phyloP scores from a whole-genome alignment of 495 filamentous ascomycete species.

The Hypoxylon intermedium region DNA sequence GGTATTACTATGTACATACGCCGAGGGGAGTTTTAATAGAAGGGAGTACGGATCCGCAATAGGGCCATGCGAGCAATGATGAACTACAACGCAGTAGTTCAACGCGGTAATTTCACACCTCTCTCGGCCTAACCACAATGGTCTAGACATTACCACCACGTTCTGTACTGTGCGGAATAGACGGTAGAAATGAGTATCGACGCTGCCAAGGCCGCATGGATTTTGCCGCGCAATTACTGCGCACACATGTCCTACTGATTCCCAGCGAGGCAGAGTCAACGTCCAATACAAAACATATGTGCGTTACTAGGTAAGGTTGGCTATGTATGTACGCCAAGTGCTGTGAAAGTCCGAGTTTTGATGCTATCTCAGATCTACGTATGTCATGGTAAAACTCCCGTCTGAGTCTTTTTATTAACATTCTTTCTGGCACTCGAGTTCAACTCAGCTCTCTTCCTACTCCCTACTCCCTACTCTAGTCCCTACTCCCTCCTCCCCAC shows the following conservation, averaged over 20 bases:
- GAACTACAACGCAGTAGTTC: slow-evolving; percentile 22
- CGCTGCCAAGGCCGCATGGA: slow-evolving; percentile 33
- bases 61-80: slow-evolving; percentile 16
- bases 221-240: slow-evolving; percentile 41
- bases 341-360: slow-evolving; percentile 30
- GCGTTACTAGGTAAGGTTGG: slow-evolving; percentile 2
- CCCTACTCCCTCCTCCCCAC: slow-evolving; percentile 10
- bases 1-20: slow-evolving; percentile 11
- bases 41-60: too few species aligned
- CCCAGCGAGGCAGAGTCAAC: slow-evolving; percentile 18
- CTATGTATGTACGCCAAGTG: slow-evolving; percentile 34
- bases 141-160: not conserved
- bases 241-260: slow-evolving; percentile 30
- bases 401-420: slow-evolving; percentile 10
- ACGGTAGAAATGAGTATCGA: not conserved
- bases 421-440: too few species aligned
- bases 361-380: slow-evolving; percentile 30
- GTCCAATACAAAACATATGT: slow-evolving; percentile 24
- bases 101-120: slow-evolving; percentile 31
- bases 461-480: not conserved
- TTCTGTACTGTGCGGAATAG: not conserved
- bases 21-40: too few species aligned
- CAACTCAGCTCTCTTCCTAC: too few species aligned
- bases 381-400: not conserved
- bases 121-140: slow-evolving; percentile 24